Base-by-base conservation (phyloP, 129 eudicot species). In the sunflower (Helianthus annuus) region DNA sequence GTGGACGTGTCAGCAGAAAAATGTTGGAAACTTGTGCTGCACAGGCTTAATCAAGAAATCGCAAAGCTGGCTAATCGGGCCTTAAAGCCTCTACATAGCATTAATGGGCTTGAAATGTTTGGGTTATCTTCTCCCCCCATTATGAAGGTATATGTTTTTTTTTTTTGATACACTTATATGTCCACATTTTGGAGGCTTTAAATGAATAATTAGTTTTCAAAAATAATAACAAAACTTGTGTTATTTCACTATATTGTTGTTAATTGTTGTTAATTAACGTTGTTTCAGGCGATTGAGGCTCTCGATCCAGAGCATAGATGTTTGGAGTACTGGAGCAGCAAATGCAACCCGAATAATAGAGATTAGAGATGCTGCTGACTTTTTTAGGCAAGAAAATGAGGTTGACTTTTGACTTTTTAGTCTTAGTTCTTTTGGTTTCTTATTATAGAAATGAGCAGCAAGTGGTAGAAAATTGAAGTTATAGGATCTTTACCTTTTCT, bases 51-150 rank as follows among this genome's bases (percentile, higher is more conserved):
- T 67, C 79, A 82, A 78, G 88, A 84, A 77, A 78, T 85, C 9
- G 10, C 9, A 51, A n/a, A n/a, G n/a, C n/a, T n/a, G n/a, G n/a
- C n/a, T n/a, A 57, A 48, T 17, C 65, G 52, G 60, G 85, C 76
- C 19, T 10, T 80, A 42, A 81, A 54, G 69, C 81, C 79, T 17
- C 70, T 72, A 5, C 44, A 40, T 49, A 76, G 71, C 75, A 72
- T 87, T 66, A 73, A 74, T 13, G 96, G 93, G 68, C 85, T 86
- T 51, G 74, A 76, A 80, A 86, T 89, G 96, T 89, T 87, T 76
- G 96, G 96, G 54, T 78, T 89, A 44, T 83, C 52, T 38, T 76
- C 86, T 13, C 90, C 86, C 2, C 36, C 72, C 66, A 78, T 86
- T 29, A 19, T 86, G 61, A 80, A 82, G 87, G 93, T 87, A 79